Evolutionary conservation across 2,329 filamentous ascomycete species (phyloP).

Genomic region (Pseudovirgaria hyperparasitica): DNA sequence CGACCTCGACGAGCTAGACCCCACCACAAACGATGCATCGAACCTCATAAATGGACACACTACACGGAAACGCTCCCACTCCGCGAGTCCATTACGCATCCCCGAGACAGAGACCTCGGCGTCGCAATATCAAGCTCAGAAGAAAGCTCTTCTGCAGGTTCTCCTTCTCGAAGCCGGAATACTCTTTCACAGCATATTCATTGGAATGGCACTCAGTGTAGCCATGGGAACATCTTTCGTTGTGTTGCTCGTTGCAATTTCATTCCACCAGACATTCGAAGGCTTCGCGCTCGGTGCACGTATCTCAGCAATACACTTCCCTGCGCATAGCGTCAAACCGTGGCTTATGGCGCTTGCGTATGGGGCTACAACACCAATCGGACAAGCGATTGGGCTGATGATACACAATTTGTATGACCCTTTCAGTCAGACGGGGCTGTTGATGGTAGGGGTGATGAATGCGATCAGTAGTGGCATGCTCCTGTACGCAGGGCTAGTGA

Average conservation of each 20-base stretch:
- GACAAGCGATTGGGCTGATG: slow-evolving; percentile 36
- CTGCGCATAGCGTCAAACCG: slow-evolving; percentile 58
- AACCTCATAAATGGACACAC: slow-evolving; percentile 15
- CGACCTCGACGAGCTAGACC: slow-evolving; percentile 22
- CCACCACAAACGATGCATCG: slow-evolving; percentile 16
- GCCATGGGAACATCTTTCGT: slow-evolving; percentile 52
- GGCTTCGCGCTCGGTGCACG: slow-evolving; percentile 59
- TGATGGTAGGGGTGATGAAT: slow-evolving; percentile 39
- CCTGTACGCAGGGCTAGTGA: slow-evolving; percentile 37
- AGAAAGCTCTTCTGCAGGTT: slow-evolving; percentile 59
- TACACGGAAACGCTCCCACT: slow-evolving; percentile 10
- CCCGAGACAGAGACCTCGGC: neutral
- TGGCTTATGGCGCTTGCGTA: slow-evolving; percentile 56
- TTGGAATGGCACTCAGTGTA: slow-evolving; percentile 60
- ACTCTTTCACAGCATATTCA: slow-evolving; percentile 66
- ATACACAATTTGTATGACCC: slow-evolving; percentile 40
- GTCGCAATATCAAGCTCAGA: slow-evolving; percentile 27
- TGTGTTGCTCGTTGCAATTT: slow-evolving; percentile 54
- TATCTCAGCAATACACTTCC: slow-evolving; percentile 58
- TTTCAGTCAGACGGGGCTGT: slow-evolving; percentile 31
- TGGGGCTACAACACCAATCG: slow-evolving; percentile 42
- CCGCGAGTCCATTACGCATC: too few relatives aligned
- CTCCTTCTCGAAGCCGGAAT: slow-evolving; percentile 66
- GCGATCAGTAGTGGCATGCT: slow-evolving; percentile 35
- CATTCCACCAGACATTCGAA: slow-evolving; percentile 60